phyloP scores from a whole-genome alignment of 139 green algal species.

The Chlamydomonas asymmetrica region DNA sequence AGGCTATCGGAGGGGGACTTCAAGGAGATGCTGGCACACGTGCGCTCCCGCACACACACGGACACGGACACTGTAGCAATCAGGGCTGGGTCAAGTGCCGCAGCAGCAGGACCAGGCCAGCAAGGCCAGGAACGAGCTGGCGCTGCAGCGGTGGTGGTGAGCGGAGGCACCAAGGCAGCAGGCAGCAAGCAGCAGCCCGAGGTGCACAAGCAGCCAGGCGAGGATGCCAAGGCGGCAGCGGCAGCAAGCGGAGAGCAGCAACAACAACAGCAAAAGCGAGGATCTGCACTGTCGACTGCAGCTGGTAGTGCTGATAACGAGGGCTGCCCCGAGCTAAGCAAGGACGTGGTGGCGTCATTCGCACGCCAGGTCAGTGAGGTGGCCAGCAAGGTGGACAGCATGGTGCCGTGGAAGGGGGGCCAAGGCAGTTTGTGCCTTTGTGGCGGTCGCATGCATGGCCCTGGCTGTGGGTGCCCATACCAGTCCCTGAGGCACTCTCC shows the following conservation, averaged over 20 bases:
- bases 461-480: neutral
- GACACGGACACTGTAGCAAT: too few relatives aligned
- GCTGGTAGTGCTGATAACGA: neutral
- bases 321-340: constrained; percentile 22
- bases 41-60: too few relatives aligned
- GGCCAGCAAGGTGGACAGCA: too few relatives aligned
- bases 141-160: neutral
- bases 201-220: neutral
- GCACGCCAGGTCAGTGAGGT: constrained; percentile 21
- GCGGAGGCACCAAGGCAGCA: neutral
- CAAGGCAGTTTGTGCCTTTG: constrained; percentile 35
- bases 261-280: neutral
- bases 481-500: neutral
- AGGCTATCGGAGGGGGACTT: too few relatives aligned
- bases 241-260: neutral
- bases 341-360: constrained; percentile 36
- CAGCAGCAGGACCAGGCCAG: too few relatives aligned
- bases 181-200: neutral
- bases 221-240: neutral
- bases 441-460: neutral
- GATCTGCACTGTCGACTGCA: neutral
- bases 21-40: too few relatives aligned
- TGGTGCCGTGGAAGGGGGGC: constrained; percentile 29
- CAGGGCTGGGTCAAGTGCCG: too few relatives aligned
- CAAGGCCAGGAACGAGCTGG: neutral